A percentile compares a stretch with the other conserved stretches of the same genome.
Evolutionary conservation across 345 rosid species (phyloP).

Genomic region (Brassica carinata): DNA sequence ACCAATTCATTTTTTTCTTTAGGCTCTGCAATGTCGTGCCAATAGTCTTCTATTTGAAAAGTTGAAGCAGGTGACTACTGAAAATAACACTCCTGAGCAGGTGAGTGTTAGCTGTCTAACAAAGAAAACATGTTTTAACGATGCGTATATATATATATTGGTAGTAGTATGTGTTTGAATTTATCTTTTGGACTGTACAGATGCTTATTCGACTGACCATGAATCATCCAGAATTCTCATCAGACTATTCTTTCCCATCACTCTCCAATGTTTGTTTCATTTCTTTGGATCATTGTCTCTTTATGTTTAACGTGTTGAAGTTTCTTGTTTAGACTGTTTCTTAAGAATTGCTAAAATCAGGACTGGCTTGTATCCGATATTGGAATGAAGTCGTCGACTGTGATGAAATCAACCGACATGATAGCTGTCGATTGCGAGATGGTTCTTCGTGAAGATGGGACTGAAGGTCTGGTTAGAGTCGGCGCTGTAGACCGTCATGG

Average conservation of each 20-base stretch:
- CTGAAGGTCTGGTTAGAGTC: slow-evolving; percentile 77
- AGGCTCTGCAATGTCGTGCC: slow-evolving; percentile 38
- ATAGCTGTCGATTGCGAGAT: slow-evolving; percentile 91
- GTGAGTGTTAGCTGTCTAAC: slow-evolving; percentile 32
- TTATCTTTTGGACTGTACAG: slow-evolving; percentile 57
- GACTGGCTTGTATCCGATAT: slow-evolving; percentile 65
- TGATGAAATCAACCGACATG: slow-evolving; percentile 42
- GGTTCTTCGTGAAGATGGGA: slow-evolving; percentile 66
- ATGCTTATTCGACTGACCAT: slow-evolving; percentile 64
- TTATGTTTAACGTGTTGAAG: not conserved
- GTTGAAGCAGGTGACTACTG: slow-evolving; percentile 42
- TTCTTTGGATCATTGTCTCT: not conserved
- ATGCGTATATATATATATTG: not conserved
- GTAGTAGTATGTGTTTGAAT: not conserved
- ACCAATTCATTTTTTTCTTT: slow-evolving; percentile 14
- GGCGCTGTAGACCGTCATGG: slow-evolving; percentile 68
- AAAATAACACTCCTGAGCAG: slow-evolving; percentile 55
- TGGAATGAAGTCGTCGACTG: slow-evolving; percentile 40
- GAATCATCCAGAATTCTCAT: slow-evolving; percentile 53
- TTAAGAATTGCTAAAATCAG: slow-evolving; percentile 34
- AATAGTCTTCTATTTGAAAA: slow-evolving; percentile 43
- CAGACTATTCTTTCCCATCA: slow-evolving; percentile 54
- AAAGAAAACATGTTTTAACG: not conserved
- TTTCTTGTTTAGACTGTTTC: not conserved
- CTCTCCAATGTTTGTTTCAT: slow-evolving; percentile 53